phyloP scores from a whole-genome alignment of 2,329 filamentous ascomycete genomes.

The Diaporthe vaccinii region DNA sequence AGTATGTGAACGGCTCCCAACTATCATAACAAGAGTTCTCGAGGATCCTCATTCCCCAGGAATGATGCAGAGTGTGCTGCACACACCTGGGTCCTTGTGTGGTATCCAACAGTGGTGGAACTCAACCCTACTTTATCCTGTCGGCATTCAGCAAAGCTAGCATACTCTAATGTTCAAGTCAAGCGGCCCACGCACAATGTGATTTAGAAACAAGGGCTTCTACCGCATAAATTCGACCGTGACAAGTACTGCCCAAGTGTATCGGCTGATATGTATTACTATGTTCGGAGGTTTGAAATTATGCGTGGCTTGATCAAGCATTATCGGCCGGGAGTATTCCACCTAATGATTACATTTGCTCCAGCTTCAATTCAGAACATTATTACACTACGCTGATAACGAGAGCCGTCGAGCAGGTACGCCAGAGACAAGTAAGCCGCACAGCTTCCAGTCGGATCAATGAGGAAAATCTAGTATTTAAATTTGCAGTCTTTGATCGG shows the following conservation, averaged over 20 bases:
- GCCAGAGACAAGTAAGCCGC: not conserved
- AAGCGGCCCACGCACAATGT: not conserved
- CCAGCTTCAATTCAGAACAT: not conserved
- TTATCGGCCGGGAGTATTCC: not conserved
- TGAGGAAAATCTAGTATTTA: too few relatives aligned
- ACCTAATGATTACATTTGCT: not conserved
- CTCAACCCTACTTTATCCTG: not conserved
- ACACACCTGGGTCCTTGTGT: not conserved
- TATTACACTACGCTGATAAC: not conserved
- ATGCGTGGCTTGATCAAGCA: not conserved
- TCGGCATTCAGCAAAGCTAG: not conserved
- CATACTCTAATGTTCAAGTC: not conserved
- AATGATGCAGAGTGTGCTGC: not conserved
- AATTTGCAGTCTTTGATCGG: not conserved
- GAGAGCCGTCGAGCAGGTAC: not conserved
- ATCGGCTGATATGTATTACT: not conserved
- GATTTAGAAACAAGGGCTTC: not conserved
- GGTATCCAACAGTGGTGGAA: not conserved
- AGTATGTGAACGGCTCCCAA: not conserved
- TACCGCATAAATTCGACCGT: not conserved
- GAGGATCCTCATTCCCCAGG: not conserved
- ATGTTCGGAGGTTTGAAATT: not conserved
- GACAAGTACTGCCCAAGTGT: not conserved
- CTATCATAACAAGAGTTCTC: not conserved
- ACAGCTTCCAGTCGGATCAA: too few relatives aligned